Evolutionary conservation across 1,284 basidiomycete species (phyloP).

Genomic region (Coriolopsis trogii): DNA sequence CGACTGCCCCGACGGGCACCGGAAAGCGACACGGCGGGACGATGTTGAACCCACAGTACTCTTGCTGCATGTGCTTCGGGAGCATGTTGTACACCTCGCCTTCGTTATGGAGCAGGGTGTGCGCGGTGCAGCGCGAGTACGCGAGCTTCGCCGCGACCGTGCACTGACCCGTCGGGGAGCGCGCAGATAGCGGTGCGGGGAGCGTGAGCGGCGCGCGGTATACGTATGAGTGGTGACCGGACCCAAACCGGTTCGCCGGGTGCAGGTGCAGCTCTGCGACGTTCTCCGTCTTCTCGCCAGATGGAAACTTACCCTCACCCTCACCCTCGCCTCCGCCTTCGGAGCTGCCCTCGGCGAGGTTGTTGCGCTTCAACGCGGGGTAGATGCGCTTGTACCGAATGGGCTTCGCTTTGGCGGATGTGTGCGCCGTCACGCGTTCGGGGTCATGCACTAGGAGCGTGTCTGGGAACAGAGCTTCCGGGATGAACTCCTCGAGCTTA

Average conservation of each 20-base stretch:
- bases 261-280: conserved; percentile 31
- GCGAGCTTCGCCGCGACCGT: conserved; percentile 41
- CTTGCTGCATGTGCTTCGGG: conserved; percentile 46
- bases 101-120: conserved; percentile 39
- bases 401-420: not conserved
- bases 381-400: conserved; percentile 30
- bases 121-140: conserved; percentile 18
- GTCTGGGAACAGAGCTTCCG: conserved; percentile 36
- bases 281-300: conserved; percentile 11
- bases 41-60: conserved; percentile 51
- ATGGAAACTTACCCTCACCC: not conserved
- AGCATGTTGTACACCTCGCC: conserved; percentile 47
- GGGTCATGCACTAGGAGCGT: conserved; percentile 35
- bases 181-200: conserved; percentile 32
- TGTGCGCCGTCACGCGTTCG: conserved; percentile 11
- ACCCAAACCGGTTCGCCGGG: conserved; percentile 34
- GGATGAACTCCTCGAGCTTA: conserved; percentile 39
- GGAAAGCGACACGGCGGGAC: conserved; percentile 44
- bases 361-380: conserved; percentile 15
- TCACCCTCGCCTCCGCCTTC: not conserved
- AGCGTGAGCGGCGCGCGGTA: conserved; percentile 36
- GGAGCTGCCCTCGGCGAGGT: not conserved
- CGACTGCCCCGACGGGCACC: conserved; percentile 47
- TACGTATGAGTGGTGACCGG: conserved; percentile 39
- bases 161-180: conserved; percentile 28